phyloP scores from a whole-genome alignment of 2,329 filamentous ascomycete genomes.

The Fusarium sp. region DNA sequence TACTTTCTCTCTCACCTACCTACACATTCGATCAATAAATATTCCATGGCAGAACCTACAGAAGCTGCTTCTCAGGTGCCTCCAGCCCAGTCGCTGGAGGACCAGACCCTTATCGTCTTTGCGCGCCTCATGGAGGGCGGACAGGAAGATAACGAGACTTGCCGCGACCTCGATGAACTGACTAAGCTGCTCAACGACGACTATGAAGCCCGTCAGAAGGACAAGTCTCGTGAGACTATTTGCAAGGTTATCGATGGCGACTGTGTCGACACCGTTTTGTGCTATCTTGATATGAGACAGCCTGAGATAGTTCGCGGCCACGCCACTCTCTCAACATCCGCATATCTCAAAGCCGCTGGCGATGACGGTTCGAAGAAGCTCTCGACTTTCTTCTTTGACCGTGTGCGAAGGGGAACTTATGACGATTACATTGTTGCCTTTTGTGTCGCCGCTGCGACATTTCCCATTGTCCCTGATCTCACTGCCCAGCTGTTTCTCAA shows the following conservation, averaged over 20 bases:
- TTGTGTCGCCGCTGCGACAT: constrained; percentile 88
- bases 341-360: constrained; percentile 81
- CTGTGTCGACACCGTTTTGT: constrained; percentile 85
- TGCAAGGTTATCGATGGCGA: constrained; percentile 75
- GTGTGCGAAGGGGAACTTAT: constrained; percentile 78
- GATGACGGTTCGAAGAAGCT: constrained; percentile 77
- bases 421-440: constrained; percentile 93
- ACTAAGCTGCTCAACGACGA: constrained; percentile 70
- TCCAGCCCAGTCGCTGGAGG: constrained; percentile 57
- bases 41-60: constrained; percentile 47
- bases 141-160: constrained; percentile 80
- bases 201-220: constrained; percentile 55
- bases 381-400: constrained; percentile 77
- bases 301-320: constrained; percentile 79
- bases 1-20: neutral
- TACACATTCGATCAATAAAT: neutral
- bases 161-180: constrained; percentile 66
- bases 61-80: constrained; percentile 48
- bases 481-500: constrained; percentile 85
- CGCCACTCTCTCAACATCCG: constrained; percentile 82
- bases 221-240: constrained; percentile 58
- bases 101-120: constrained; percentile 80
- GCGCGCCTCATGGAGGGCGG: constrained; percentile 92
- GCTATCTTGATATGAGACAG: constrained; percentile 86
- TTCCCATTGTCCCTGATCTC: constrained; percentile 83